Base-by-base conservation (phyloP, 1,284 basidiomycete species). In the Moesziomyces sp. region DNA sequence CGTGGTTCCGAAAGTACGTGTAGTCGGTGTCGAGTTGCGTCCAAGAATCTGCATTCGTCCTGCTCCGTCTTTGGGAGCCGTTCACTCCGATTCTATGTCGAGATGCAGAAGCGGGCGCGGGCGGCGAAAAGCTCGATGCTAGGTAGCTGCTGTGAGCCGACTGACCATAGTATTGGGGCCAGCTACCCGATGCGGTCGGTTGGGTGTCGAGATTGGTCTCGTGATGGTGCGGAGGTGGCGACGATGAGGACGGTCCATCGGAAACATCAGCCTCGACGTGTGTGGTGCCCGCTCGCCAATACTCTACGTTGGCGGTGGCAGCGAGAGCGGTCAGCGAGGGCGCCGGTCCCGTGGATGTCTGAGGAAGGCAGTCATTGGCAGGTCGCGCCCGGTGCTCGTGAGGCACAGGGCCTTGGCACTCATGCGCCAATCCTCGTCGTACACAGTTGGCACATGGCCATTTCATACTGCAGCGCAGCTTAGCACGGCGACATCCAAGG, bases 91-190 rank as follows among this genome's bases (percentile, higher is more conserved):
- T 7, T 28, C 51, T 44, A 13, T 52, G 3, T 33, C 43, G 8
- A 10, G 40, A 44, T 21, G 49, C 18, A 14, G 35, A 3, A 26
- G 35, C 7, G 14, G 38, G 23, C 28, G 51, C 14, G 8, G 51
- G 51, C 13, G 51, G 51, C 51, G 50, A 52, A 23, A 52, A 43
- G 38, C 43, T 23, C 23, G 38, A 52, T 30, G 51, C 51, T 10
- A 52, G 51, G 51, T 54, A 54, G 52, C 52, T 54, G 52, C 43
- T 46, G 30, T 54, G 52, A 5, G 52, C 52, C 14, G 52, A 46
- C 30, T 47, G 43, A 19, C 45, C 51, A n/a, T 52, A 52, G n/a
- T 52, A 52, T 14, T 44, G 51, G 14, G 51, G 14, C 19, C 35
- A 28, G 28, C 28, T 28, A 28, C 6, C 28, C 28, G 28, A 28